phyloP scores from a whole-genome alignment of 805 yeast species.

The Clavispora vitiphila region DNA sequence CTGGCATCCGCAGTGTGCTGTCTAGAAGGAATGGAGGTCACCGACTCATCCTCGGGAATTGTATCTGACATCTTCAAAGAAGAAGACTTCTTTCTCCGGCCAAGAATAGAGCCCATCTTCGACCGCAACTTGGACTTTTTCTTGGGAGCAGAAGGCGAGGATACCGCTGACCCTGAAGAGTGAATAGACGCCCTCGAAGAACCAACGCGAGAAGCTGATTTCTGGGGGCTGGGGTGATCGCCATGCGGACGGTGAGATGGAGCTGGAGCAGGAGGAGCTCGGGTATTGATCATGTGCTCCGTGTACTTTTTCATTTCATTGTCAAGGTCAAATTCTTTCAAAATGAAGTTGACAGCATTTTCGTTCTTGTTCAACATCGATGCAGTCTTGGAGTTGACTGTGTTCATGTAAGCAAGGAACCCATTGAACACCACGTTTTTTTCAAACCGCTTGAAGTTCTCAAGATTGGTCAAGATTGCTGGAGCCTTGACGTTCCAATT shows the following conservation, averaged over 20 bases:
- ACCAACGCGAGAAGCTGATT: neutral
- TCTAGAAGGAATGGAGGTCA: slow-evolving; percentile 14
- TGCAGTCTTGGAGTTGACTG: slow-evolving; percentile 21
- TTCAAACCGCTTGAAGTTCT: slow-evolving; percentile 61
- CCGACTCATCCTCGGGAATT: slow-evolving; percentile 32
- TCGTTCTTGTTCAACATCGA: slow-evolving; percentile 44
- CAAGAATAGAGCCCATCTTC: slow-evolving; percentile 71
- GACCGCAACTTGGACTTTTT: slow-evolving; percentile 50
- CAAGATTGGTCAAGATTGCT: slow-evolving; percentile 67
- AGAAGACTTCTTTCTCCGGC: slow-evolving; percentile 49
- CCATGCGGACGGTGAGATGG: neutral
- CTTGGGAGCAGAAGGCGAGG: slow-evolving; percentile 19
- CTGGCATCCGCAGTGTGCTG: slow-evolving; percentile 10
- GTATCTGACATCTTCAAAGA: slow-evolving; percentile 15
- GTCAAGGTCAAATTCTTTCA: slow-evolving; percentile 40
- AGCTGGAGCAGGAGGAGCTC: slow-evolving; percentile 4
- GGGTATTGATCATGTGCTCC: slow-evolving; percentile 25
- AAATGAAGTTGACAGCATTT: slow-evolving; percentile 56
- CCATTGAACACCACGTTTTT: slow-evolving; percentile 55
- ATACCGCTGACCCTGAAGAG: slow-evolving; percentile 10
- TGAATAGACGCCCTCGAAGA: neutral
- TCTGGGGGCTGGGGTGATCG: neutral
- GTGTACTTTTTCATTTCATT: slow-evolving; percentile 35
- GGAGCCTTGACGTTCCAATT: slow-evolving; percentile 81
- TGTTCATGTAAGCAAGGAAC: slow-evolving; percentile 54